Percentiles rank a stretch among this genome's conserved stretches.
phyloP scores from a whole-genome alignment of 352 stramenopile species.

The Globisporangium sylvaticum region DNA sequence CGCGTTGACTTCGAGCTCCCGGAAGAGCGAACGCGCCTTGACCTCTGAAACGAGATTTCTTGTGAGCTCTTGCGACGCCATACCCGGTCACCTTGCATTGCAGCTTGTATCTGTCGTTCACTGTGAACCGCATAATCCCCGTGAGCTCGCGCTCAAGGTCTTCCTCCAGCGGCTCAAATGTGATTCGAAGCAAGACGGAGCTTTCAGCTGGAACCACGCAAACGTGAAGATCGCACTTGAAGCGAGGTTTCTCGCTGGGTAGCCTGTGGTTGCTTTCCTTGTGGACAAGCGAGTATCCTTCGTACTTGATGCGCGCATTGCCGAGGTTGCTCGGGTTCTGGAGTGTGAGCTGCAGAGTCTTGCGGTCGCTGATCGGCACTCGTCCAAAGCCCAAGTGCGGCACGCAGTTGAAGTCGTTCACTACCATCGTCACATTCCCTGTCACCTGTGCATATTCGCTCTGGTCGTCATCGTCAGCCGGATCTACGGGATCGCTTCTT shows the following conservation, averaged over 20 bases:
- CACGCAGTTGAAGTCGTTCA: slow-evolving; percentile 41
- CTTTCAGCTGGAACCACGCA: slow-evolving; percentile 61
- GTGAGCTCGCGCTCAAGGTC: slow-evolving; percentile 42
- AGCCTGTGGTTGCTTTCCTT: slow-evolving; percentile 7
- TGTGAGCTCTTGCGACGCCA: slow-evolving; percentile 21
- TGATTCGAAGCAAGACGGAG: slow-evolving; percentile 52
- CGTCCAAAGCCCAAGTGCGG: slow-evolving; percentile 47
- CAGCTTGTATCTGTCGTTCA: slow-evolving; percentile 59
- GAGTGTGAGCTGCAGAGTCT: slow-evolving; percentile 45
- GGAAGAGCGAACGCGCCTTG: slow-evolving; percentile 11
- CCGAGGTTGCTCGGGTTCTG: slow-evolving; percentile 54
- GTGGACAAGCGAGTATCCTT: slow-evolving; percentile 47
- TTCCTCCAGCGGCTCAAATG: slow-evolving; percentile 42
- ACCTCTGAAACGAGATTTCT: slow-evolving; percentile 24
- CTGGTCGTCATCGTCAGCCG: background rate
- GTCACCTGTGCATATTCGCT: background rate
- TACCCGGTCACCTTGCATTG: slow-evolving; percentile 41
- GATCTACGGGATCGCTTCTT: background rate
- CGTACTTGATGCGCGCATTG: slow-evolving; percentile 65
- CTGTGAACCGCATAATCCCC: slow-evolving; percentile 50
- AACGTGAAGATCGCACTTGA: slow-evolving; percentile 71
- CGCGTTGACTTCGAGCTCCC: background rate
- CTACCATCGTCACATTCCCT: slow-evolving; percentile 26
- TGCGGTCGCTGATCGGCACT: slow-evolving; percentile 44
- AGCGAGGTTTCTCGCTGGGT: slow-evolving; percentile 29